Base-by-base conservation (phyloP, 2,329 filamentous ascomycete species). In the Penicillium italicum region DNA sequence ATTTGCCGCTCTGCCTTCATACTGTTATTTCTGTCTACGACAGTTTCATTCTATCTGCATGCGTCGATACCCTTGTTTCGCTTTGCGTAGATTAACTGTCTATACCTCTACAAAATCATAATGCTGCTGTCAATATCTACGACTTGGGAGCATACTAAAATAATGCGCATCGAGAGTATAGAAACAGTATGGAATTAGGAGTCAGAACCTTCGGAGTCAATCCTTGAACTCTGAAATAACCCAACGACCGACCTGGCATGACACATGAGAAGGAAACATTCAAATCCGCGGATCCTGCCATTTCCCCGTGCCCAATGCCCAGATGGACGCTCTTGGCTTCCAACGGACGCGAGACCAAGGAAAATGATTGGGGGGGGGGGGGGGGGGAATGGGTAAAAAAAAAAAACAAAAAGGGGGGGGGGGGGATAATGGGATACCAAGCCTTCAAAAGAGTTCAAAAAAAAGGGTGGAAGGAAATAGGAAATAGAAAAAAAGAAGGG, bases 371-470 rank as follows among this genome's bases (percentile, higher is more conserved):
- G 62, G 58, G 58, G 61, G 52, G 61, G 62, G n/a, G n/a, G n/a
- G n/a, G n/a, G n/a, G n/a, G n/a, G n/a, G n/a, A n/a, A n/a, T n/a
- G n/a, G 63, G 61, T 65, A 71, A 69, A 67, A 70, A 65, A 72
- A 65, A 71, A 61, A 56, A 59, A 60, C 51, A 60, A 62, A 55
- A 68, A 62, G 11, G 24, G 55, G 60, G 56, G 55, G 52, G 70
- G 48, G 65, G 66, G 66, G 66, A 71, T 69, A 67, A 69, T 62
- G 70, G 68, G 69, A 73, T 72, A 74, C 72, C 72, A 70, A 70
- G 68, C 66, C 66, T 70, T 65, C 62, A 69, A 68, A 69, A 46
- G 37, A 49, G 36, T 38, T 24, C 50, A 62, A 61, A 60, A 60
- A 69, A 64, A 62, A 62, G 55, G 57, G 59, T 47, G 63, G 64